A percentile compares a stretch with the other conserved stretches of the same genome.
Conservation (phyloP, 73 alveolate genomes). For the Paramecium primaurelia region DNA sequence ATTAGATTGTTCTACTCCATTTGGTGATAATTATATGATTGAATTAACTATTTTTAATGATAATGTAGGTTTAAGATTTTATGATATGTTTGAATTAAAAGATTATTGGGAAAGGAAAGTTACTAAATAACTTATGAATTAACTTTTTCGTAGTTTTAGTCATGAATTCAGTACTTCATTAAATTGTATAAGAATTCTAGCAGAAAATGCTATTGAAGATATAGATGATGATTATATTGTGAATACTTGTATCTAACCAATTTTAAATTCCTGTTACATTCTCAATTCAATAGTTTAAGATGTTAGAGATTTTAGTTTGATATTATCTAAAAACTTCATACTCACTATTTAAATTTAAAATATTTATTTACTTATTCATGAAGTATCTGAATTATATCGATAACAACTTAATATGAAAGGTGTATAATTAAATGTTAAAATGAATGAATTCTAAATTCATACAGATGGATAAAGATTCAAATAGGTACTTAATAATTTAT, state of each 20-base stretch:
- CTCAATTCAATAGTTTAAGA: conserved; percentile 2
- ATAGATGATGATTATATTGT: not conserved
- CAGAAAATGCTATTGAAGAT: conserved; percentile 33
- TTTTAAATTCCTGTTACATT: not conserved
- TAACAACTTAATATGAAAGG: not conserved
- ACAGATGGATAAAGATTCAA: not conserved
- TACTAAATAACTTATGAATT: not conserved
- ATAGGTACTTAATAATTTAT: not conserved
- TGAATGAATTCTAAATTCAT: not conserved
- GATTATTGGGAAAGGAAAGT: not conserved
- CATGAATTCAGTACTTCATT: conserved; percentile 40
- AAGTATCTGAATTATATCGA: not conserved
- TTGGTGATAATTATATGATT: not conserved
- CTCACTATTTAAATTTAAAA: not conserved
- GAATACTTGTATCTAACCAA: not conserved
- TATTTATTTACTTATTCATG: not conserved
- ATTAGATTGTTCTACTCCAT: not conserved
- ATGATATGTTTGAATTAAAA: not conserved
- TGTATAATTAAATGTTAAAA: not conserved
- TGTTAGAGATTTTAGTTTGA: conserved; percentile 9
- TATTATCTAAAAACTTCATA: not conserved
- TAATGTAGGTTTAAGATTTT: not conserved
- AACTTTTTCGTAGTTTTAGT: conserved; percentile 31
- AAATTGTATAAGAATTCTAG: not conserved
- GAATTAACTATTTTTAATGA: not conserved